Base-by-base conservation (phyloP, 495 filamentous ascomycete genomes). In the Articulospora tetracladia region DNA sequence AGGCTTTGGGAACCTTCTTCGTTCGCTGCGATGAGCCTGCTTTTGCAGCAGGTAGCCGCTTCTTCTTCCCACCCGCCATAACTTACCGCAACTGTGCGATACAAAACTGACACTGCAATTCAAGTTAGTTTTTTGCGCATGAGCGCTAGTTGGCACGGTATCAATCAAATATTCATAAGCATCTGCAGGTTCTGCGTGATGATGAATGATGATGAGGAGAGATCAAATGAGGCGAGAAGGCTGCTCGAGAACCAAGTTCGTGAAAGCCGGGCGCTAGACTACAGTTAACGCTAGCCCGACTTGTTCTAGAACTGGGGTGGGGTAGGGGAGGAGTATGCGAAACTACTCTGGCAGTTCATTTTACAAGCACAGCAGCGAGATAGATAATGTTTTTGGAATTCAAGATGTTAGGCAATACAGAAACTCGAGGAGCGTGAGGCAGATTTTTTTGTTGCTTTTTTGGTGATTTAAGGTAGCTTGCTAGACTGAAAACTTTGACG, bases 1-100 rank as follows among this genome's bases (percentile, higher is more conserved):
- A 44, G 39, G 11, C 39, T 44, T 44, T 44, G 48, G 48, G 25
- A 39, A 6, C 32, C 53, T 55, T 55, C 32, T 55, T 55, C n/a
- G 22, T 26, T 25, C 22, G 25, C 24, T 19, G 15, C 17, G 15
- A 19, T 47, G 47, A 6, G 19, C 25, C 25, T 28, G 2, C 28
- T 22, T 32, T 30, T 6, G 25, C 51, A 30, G 51, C 51, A 24
- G n/a, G 22, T 53, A 22, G 3, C 28, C 26, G 22, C 28, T 36
- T 53, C 25, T 53, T 30, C 28, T 53, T 53, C 10, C 28, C n/a
- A 53, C 27, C 53, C 22, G 32, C 53, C 28, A 32, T 55, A 34
- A 39, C 53, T 53, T 53, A 30, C 50, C 17, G 50, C 50, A 32
- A 1, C 50, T 51, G 19, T 24, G 4, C 39, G 17, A 44, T 44